Evolutionary conservation across 2,329 filamentous ascomycete species (phyloP), one percentile per base, ranked within the genome.

Genomic region (Cladosporium velox): DNA sequence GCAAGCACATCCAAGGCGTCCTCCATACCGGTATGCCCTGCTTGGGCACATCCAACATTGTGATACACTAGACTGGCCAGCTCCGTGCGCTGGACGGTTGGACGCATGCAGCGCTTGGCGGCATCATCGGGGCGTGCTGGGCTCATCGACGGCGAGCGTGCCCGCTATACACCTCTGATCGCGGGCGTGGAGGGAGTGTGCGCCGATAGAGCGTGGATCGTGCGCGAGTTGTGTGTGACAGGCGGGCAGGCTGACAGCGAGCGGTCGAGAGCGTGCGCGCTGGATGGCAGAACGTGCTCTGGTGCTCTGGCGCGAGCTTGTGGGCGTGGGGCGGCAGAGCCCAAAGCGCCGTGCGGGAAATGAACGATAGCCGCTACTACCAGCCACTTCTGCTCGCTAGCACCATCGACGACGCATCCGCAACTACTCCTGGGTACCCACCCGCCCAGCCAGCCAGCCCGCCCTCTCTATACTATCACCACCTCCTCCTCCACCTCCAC

Each of bases 91-190:
- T 38, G 24, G 57, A 59, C 35, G 34, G 57, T 21, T 47, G 21
- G 21, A 26, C 10, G 21, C 21, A 18, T n/a, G n/a, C 18, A 10
- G 41, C 28, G 12, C 41, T 61, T 28, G 59, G 38, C 38, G 24
- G 59, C 41, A 61, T 61, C 41, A 61, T 61, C 59, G 59, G 59
- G 24, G 58, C 59, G 30, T n/a, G 41, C 26, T 18, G 18, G 59
- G 10, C 38, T 24, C 59, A 51, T 61, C 41, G 59, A 49, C 41
- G 59, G 41, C 41, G 41, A 47, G 41, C n/a, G 21, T 47, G 7
- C 7, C 41, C 41, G 41, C 41, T 47, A 47, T 24, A 47, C n/a
- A n/a, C n/a, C 41, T 21, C 41, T 47, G 41, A 47, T 47, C n/a
- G 41, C 41, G 41, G n/a, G n/a, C 41, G 41, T 21, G 41, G n/a